phyloP scores from a whole-genome alignment of 352 stramenopile species.

The Pythium scleroteichum region DNA sequence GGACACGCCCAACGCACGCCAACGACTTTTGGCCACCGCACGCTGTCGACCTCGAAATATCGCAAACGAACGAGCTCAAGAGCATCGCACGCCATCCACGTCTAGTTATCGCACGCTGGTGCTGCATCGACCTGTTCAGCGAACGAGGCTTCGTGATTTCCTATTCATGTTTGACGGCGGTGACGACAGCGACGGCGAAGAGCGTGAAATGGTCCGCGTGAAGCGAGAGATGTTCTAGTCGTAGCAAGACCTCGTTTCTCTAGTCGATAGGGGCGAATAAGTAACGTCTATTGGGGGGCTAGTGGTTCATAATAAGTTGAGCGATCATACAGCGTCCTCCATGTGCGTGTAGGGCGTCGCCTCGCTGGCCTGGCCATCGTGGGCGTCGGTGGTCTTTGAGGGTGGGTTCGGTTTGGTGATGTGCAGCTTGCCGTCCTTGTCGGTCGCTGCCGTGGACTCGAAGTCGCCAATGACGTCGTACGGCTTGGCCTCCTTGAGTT shows the following conservation, averaged over 20 bases:
- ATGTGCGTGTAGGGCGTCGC: slow-evolving; percentile 9
- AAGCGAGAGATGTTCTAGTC: neutral
- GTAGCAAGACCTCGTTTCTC: no score
- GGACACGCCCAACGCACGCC: no score
- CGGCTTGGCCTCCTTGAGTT: neutral
- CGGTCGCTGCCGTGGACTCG: slow-evolving; percentile 6
- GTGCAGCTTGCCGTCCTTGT: slow-evolving; percentile 7
- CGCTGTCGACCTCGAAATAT: no score
- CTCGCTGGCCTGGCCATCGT: neutral
- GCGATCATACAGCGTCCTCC: slow-evolving; percentile 10
- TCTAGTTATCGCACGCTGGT: neutral
- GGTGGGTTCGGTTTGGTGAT: neutral
- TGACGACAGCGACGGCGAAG: neutral
- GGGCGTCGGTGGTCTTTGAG: neutral
- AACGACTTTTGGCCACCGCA: no score
- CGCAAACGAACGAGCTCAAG: neutral
- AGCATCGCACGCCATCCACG: neutral
- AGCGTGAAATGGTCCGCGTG: neutral
- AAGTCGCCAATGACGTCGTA: slow-evolving; percentile 23
- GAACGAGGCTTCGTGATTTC: neutral
- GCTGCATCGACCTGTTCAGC: neutral
- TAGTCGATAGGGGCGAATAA: no score
- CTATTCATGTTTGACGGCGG: neutral
- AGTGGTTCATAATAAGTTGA: no score
- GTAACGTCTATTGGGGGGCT: no score